Evolutionary conservation across 2,329 filamentous ascomycete species (phyloP).

Genomic region (Penicillium sp.): DNA sequence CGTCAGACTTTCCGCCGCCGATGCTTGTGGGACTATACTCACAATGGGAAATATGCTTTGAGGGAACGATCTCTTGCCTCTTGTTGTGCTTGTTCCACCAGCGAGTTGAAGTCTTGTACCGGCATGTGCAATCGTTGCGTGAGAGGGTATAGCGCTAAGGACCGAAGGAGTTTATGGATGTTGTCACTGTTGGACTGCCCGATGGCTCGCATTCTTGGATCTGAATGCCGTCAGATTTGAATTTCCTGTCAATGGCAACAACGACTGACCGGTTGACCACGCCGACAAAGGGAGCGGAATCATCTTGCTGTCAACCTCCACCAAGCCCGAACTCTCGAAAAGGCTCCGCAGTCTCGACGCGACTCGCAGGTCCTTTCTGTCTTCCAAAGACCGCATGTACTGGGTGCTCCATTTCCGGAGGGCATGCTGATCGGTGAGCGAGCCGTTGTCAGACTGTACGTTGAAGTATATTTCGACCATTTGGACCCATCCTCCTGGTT

Average conservation of each 20-base stretch:
- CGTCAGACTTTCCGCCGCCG: slow-evolving; percentile 16
- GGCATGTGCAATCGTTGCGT: slow-evolving; percentile 41
- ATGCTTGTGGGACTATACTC: slow-evolving; percentile 16
- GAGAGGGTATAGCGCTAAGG: slow-evolving; percentile 44
- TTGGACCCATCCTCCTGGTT: slow-evolving; percentile 76
- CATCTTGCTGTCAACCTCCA: slow-evolving; percentile 61
- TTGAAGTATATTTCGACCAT: slow-evolving; percentile 84
- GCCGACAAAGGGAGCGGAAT: slow-evolving; percentile 64
- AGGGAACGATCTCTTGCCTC: slow-evolving; percentile 36
- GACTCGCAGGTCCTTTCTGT: slow-evolving; percentile 61
- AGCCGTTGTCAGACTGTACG: slow-evolving; percentile 78
- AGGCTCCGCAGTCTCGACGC: slow-evolving; percentile 56
- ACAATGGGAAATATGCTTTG: slow-evolving; percentile 46
- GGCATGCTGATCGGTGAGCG: slow-evolving; percentile 62
- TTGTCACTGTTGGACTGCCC: slow-evolving; percentile 40
- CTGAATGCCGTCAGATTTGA: slow-evolving; percentile 30
- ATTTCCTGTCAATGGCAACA: neutral
- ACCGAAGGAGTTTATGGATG: slow-evolving; percentile 35
- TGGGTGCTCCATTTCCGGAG: slow-evolving; percentile 61
- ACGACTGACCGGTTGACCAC: slow-evolving; percentile 59
- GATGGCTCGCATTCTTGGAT: slow-evolving; percentile 40
- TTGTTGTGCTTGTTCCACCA: slow-evolving; percentile 35
- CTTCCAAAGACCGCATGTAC: slow-evolving; percentile 59
- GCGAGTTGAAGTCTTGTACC: slow-evolving; percentile 32
- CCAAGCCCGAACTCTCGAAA: slow-evolving; percentile 60